Evolutionary conservation across 306 rosid genomes (phyloP).

Genomic region (Quercus glauca): DNA sequence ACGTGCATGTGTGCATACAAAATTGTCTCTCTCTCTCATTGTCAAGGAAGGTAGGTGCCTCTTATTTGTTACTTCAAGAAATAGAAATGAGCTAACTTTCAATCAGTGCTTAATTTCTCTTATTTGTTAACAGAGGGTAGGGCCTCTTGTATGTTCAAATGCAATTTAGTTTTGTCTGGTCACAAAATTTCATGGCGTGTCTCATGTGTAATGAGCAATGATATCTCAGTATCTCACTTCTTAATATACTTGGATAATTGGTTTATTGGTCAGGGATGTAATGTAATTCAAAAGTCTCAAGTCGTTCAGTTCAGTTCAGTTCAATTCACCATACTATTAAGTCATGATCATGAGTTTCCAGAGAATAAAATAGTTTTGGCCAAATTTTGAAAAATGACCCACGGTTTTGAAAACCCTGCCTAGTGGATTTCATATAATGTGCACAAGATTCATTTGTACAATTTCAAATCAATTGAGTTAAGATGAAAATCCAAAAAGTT

Average conservation of each 20-base stretch:
- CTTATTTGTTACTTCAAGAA: conserved; percentile 24
- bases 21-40: not conserved
- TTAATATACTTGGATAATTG: too few relatives aligned
- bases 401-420: not conserved
- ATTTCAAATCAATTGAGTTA: too few relatives aligned
- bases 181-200: conserved; percentile 11
- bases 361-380: too few relatives aligned
- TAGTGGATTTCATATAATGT: not conserved
- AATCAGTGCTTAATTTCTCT: not conserved
- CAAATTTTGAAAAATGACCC: not conserved
- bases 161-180: not conserved
- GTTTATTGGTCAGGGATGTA: too few relatives aligned
- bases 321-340: too few relatives aligned
- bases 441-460: too few relatives aligned
- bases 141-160: not conserved
- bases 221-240: not conserved
- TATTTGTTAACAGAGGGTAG: not conserved
- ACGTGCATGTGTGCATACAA: not conserved
- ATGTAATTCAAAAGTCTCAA: too few relatives aligned
- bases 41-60: not conserved
- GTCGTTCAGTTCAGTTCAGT: too few relatives aligned
- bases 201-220: conserved; percentile 6
- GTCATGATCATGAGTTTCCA: too few relatives aligned
- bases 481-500: not conserved
- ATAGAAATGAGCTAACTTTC: conserved; percentile 14